A percentile compares a stretch with the other conserved stretches of the same genome.
Conservation (phyloP, 1,284 basidiomycete species). For the Sporisorium iseilematis-ciliati region DNA sequence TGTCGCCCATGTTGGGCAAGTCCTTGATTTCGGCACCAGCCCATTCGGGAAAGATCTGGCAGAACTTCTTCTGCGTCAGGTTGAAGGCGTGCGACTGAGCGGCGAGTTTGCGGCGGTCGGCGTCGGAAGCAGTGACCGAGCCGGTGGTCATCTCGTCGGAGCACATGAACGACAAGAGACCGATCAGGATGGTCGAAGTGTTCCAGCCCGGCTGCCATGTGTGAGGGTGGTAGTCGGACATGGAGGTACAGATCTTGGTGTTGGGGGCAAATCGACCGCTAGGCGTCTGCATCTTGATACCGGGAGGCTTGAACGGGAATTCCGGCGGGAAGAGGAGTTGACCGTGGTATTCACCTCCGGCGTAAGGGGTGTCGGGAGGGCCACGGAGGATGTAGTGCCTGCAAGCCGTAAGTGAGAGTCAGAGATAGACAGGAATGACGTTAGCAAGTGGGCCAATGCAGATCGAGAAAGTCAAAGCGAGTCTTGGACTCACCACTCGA, state of each 20-base stretch:
- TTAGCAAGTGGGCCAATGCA: background rate
- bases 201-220: constrained; percentile 92
- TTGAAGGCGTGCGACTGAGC: constrained; percentile 87
- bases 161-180: constrained; percentile 93
- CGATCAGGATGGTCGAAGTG: constrained; percentile 93
- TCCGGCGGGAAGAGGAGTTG: constrained; percentile 77
- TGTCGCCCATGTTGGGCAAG: constrained; percentile 67
- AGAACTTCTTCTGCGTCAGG: constrained; percentile 80
- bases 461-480: background rate
- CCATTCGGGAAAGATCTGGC: constrained; percentile 66
- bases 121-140: constrained; percentile 82
- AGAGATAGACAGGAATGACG: background rate
- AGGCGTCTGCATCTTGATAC: constrained; percentile 97
- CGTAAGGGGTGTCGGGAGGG: constrained; percentile 89
- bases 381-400: constrained; percentile 78
- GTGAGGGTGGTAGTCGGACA: constrained; percentile 81
- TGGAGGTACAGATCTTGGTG: constrained; percentile 79
- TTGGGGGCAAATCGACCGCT: constrained; percentile 92
- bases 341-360: constrained; percentile 92
- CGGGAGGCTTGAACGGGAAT: constrained; percentile 76
- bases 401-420: constrained; percentile 8
- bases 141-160: constrained; percentile 97
- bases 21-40: constrained; percentile 37
- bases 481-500: constrained; percentile 70
- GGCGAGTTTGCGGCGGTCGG: constrained; percentile 83